Evolutionary conservation across 805 yeast genomes (phyloP), one percentile per base, ranked within the genome.

Genomic region (Ogataea pignaliae): DNA sequence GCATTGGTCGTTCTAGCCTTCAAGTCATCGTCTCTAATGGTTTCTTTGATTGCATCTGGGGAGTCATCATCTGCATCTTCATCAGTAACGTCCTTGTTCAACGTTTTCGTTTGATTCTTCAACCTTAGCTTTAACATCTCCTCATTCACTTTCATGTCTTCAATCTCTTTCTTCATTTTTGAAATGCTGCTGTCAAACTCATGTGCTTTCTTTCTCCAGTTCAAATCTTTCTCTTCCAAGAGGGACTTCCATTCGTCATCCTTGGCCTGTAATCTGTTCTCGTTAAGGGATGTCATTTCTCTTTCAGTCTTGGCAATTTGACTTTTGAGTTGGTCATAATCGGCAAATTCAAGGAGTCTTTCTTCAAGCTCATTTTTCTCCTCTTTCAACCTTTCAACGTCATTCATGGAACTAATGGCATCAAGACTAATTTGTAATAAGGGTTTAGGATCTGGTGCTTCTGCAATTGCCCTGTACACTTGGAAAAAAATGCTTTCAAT

Each of bases 401-500:
- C 88, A 16, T 74, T 69, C 28, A 50, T 31, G 3, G 59, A 48
- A 3, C 73, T 63, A 8, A 84, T 78, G 5, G 87, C 76, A 40
- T 82, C 87, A 26, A 85, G 59, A 1, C 90, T 78, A 33, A 80
- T 74, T 53, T 85, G 85, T 45, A 91, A 66, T 35, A 90, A 63
- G 4, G 96, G 95, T 48, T 75, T 78, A 1, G 98, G 98, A 66
- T 91, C 97, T 0, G 97, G 97, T 0, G 95, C 90, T 61, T 90
- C 96, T 5, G 89, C 87, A 5, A 91, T 67, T 13, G 79, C 71
- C 44, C 87, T 71, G 67, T 91, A 91, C 17, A 87, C 71, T 15
- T 81, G 79, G 60, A 89, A 78, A 56, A 93, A 84, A 29, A 81
- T 73, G 33, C 74, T 70, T 57, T 93, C 98, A 1, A 86, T 79